Percentiles rank a stretch among this genome's conserved stretches.
These are phyloP conservation scores for Centaurea solstitialis DNA, from an alignment of 129 eudicot genomes.

Conservation along the genomic window DNA sequence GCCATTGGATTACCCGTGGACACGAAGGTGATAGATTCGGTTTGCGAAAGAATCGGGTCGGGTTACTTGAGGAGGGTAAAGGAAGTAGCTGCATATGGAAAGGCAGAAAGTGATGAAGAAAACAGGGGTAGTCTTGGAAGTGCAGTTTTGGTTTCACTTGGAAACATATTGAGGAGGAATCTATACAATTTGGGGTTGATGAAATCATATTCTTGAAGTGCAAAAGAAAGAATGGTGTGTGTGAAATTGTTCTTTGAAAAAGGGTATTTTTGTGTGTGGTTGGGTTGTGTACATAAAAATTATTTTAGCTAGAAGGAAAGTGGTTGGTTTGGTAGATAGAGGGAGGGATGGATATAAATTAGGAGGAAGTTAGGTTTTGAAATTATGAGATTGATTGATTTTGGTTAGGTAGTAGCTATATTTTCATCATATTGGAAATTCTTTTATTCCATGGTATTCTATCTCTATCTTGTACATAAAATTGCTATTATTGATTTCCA, in stretches of 20 bases:
- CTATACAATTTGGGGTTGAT: conserved; percentile 80
- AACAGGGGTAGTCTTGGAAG: conserved; percentile 43
- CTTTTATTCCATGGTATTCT: neutral
- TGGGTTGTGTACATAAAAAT: neutral
- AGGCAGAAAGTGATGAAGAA: conserved; percentile 40
- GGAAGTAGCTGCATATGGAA: conserved; percentile 64
- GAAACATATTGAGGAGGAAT: conserved; percentile 77
- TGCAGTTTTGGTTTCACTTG: conserved; percentile 75
- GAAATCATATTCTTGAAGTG: conserved; percentile 62
- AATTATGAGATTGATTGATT: neutral
- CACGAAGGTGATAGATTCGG: conserved; percentile 56
- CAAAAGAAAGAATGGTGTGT: neutral
- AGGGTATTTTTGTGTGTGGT: neutral
- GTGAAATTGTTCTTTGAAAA: neutral
- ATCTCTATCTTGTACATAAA: neutral
- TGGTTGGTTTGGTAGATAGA: conserved; percentile 2
- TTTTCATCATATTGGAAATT: neutral
- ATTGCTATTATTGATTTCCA: neutral
- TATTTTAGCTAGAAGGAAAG: neutral
- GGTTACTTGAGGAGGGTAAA: conserved; percentile 59
- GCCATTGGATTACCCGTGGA: conserved; percentile 60
- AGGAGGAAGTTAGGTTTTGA: neutral
- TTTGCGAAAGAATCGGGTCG: conserved; percentile 61
- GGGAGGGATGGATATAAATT: neutral
- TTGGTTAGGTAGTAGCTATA: neutral